phyloP scores from a whole-genome alignment of 148 eudicot species.

The Amaranthus hypochondriacus region DNA sequence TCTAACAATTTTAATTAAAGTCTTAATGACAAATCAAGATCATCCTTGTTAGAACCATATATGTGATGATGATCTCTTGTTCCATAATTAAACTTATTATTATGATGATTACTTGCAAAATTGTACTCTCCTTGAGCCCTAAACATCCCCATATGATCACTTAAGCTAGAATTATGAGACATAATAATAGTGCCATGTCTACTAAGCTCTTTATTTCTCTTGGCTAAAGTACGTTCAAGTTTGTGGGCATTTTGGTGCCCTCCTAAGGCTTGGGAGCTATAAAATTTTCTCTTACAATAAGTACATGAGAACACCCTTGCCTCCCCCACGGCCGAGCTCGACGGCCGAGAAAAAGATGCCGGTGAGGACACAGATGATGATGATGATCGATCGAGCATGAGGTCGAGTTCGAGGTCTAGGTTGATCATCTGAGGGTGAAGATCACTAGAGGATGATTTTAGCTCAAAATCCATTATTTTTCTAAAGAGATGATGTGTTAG shows the following conservation, averaged over 20 bases:
- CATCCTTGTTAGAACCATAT: not conserved
- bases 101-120: slow-evolving; percentile 3
- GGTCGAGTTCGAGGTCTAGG: slow-evolving; percentile 40
- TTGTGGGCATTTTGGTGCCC: slow-evolving; percentile 91
- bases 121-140: not conserved
- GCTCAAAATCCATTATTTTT: slow-evolving; percentile 38
- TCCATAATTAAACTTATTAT: not conserved
- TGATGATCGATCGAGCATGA: slow-evolving; percentile 37
- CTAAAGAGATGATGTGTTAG: not conserved
- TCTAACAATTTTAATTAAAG: not conserved
- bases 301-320: slow-evolving; percentile 58
- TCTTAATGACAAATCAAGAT: slow-evolving; percentile 10
- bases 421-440: slow-evolving; percentile 14
- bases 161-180: not conserved
- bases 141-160: not conserved
- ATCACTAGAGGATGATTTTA: slow-evolving; percentile 28
- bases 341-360: slow-evolving; percentile 19
- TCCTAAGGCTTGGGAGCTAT: slow-evolving; percentile 73
- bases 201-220: slow-evolving; percentile 44
- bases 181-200: not conserved
- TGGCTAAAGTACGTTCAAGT: slow-evolving; percentile 68
- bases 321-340: slow-evolving; percentile 26
- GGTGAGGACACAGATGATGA: slow-evolving; percentile 19
- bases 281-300: slow-evolving; percentile 63
- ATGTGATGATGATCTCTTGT: not conserved